These are phyloP conservation scores for Stereum hirsutum DNA, from an alignment of 1,284 basidiomycete species.

Conservation along the genomic window DNA sequence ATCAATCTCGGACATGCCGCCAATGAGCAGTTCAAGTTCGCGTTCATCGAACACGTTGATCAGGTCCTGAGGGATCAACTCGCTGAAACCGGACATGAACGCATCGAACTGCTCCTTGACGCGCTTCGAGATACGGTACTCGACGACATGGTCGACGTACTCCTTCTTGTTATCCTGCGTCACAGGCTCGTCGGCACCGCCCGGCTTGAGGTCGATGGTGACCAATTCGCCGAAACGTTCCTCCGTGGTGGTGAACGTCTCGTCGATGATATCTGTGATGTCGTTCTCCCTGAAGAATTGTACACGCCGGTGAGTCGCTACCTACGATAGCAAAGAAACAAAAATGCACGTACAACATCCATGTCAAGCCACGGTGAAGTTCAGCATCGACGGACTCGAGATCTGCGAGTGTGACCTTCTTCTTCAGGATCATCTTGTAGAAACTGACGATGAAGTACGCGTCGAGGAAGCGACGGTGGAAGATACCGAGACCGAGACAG, in stretches of 20 bases:
- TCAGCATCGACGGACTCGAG: conserved; percentile 89
- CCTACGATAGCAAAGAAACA: conserved; percentile 2
- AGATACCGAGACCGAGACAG: conserved; percentile 90
- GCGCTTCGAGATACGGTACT: conserved; percentile 89
- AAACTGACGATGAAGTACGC: conserved; percentile 98
- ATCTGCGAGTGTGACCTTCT: conserved; percentile 80
- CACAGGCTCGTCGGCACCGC: conserved; percentile 78
- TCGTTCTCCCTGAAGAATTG: conserved; percentile 70
- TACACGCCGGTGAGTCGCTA: conserved; percentile 1
- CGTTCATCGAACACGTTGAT: conserved; percentile 98
- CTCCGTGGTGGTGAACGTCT: conserved; percentile 92
- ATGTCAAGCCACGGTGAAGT: conserved; percentile 84
- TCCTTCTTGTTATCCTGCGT: conserved; percentile 99
- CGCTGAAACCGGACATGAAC: conserved; percentile 93
- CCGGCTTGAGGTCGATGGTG: conserved; percentile 86
- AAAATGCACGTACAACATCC: conserved; percentile 80
- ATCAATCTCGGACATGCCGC: conserved; percentile 99
- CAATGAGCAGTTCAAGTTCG: conserved; percentile 93
- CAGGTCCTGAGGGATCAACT: conserved; percentile 91
- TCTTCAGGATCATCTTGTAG: conserved; percentile 97
- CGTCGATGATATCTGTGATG: conserved; percentile 90
- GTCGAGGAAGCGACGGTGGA: conserved; percentile 97
- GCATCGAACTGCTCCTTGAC: conserved; percentile 95
- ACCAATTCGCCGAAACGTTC: conserved; percentile 97
- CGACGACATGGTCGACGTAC: conserved; percentile 91